These are phyloP conservation scores for Alternaria brassicicola DNA, from an alignment of 2,329 filamentous ascomycete species.

Conservation along the genomic window DNA sequence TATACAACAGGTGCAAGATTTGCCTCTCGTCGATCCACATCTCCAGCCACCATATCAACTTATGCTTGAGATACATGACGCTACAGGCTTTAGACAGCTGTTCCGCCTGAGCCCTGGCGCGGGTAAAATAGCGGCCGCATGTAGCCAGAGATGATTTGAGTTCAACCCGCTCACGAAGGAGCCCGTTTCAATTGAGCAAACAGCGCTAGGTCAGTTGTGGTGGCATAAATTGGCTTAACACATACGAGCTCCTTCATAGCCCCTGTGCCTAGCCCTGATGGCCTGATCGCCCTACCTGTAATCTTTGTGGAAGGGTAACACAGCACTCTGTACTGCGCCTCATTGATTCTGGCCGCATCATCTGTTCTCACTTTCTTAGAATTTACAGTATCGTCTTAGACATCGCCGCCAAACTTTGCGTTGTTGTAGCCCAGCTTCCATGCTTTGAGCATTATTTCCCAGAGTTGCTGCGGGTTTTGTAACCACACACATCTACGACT, in stretches of 20 bases:
- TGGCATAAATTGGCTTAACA: no score
- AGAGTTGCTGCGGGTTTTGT: neutral
- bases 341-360: neutral
- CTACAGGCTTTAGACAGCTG: neutral
- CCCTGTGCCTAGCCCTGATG: neutral
- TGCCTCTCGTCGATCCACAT: neutral
- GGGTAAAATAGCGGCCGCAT: neutral
- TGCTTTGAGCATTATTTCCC: conserved; percentile 1
- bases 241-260: no score
- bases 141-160: neutral
- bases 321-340: neutral
- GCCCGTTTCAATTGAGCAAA: no score
- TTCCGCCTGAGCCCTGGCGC: neutral
- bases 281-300: neutral
- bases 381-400: neutral
- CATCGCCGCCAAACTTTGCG: neutral
- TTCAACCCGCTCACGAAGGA: no score
- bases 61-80: neutral
- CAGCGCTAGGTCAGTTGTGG: no score
- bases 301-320: neutral
- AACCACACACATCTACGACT: neutral
- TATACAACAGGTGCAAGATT: neutral
- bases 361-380: neutral
- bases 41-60: neutral
- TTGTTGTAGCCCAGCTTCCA: neutral